Conservation (phyloP, 164 flowering plant species). For the Tinospora cordifolia region DNA sequence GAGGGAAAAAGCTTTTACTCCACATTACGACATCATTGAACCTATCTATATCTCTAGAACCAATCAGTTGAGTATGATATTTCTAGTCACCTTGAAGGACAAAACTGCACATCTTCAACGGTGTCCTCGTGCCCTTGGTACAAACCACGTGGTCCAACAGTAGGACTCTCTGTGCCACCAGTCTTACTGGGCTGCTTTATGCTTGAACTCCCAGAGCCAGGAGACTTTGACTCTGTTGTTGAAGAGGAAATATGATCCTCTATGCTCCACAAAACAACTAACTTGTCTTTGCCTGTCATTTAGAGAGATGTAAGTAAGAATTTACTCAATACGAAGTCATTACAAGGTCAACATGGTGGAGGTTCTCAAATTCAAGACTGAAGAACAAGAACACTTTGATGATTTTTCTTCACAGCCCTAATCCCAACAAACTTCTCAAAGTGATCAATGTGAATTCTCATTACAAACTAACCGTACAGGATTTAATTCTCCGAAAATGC, state of each 20-base stretch:
- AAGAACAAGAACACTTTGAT: neutral
- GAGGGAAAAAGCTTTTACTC: neutral
- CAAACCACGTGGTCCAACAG: conserved; percentile 75
- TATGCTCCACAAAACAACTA: conserved; percentile 94
- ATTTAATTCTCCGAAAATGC: too few relatives aligned
- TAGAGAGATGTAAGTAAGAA: neutral
- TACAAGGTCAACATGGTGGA: neutral
- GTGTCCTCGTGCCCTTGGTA: conserved; percentile 86
- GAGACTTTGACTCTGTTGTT: conserved; percentile 54
- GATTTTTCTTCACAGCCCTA: neutral
- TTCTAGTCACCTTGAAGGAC: conserved; percentile 77
- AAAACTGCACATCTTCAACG: conserved; percentile 96
- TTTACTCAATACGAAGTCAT: neutral
- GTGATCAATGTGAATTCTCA: neutral
- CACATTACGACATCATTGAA: neutral
- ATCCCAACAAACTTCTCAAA: neutral
- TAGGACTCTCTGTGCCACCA: conserved; percentile 39
- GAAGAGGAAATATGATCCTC: conserved; percentile 75
- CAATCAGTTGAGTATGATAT: neutral
- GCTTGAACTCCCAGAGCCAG: conserved; percentile 33
- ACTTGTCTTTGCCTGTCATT: conserved; percentile 82
- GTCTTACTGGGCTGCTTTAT: conserved; percentile 27
- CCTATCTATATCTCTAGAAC: neutral
- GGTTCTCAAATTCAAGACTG: neutral
- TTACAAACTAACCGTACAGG: too few relatives aligned